phyloP scores from a whole-genome alignment of 1,284 basidiomycete genomes.

The Erythrobasidium hasegawianum region DNA sequence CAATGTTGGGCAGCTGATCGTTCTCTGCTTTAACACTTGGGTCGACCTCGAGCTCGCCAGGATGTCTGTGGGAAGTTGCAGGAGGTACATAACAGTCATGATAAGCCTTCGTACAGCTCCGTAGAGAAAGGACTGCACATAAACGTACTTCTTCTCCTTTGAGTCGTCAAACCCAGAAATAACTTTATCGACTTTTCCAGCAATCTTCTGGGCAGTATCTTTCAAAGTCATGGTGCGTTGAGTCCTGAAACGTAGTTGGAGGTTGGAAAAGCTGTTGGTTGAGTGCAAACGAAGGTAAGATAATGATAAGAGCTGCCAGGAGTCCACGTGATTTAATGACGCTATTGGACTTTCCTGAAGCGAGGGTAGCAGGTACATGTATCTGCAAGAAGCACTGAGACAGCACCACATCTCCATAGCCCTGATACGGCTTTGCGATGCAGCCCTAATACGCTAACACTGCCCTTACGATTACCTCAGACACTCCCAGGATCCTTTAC shows the following conservation, averaged over 20 bases:
- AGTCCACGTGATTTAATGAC: no score
- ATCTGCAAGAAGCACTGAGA: no score
- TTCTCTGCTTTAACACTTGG: conserved; percentile 6
- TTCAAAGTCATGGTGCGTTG: conserved; percentile 22
- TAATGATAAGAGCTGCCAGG: no score
- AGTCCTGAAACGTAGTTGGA: background rate
- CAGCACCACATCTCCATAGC: no score
- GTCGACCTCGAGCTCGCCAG: conserved; percentile 24
- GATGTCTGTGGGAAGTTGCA: conserved; percentile 6
- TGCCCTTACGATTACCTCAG: no score
- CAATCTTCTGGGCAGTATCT: conserved; percentile 4
- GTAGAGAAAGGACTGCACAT: background rate
- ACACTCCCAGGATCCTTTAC: no score
- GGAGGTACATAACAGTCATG: background rate
- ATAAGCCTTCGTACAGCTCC: background rate
- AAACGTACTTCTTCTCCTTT: conserved; percentile 22
- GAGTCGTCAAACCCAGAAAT: conserved; percentile 19
- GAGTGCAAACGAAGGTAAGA: no score
- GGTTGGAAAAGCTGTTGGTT: no score
- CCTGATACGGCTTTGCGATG: no score
- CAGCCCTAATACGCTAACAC: no score
- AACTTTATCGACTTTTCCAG: conserved; percentile 20
- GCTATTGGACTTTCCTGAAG: no score
- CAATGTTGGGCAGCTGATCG: conserved; percentile 9
- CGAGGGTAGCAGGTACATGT: no score